Evolutionary conservation across 805 yeast genomes (phyloP), one percentile per base, ranked within the genome.

Genomic region (Peterozyma toletana): DNA sequence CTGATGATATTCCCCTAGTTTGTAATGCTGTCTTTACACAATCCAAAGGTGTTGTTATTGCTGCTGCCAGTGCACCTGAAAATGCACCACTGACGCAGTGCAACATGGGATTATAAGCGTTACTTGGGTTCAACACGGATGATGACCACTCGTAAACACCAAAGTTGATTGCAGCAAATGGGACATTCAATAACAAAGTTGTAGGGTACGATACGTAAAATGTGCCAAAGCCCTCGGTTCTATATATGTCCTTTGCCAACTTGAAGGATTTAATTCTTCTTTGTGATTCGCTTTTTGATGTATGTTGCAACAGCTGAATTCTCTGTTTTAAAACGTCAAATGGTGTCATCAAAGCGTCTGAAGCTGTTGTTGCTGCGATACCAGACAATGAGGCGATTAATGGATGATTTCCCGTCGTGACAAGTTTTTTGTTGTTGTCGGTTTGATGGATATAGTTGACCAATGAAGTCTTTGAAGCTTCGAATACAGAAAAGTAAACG

Each of bases 321-420:
- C 98, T 75, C 67, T 91, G 99, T 61, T 91, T 91, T 45, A 93
- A 68, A 27, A 91, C 95, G 58, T 91, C 99, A 57, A 91, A 91
- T 30, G 99, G 99, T 50, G 93, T 91, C 98, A 91, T 91, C 52
- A 93, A 71, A 2, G 96, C 96, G 63, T 91, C 98, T 3, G 91
- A 82, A 1, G 93, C 86, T n/a, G 80, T 78, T 3, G 97, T 91
- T 14, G 96, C 98, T 9, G 86, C 81, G 10, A 89, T 84, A 49
- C 98, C 99, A 11, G 96, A 90, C 18, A 80, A 56, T 15, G 95
- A 83, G 5, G 96, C 91, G 51, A 86, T 83, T 33, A 85, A 54
- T 16, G 96, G 93, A 57, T 86, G 91, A 56, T 80, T 78, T 53
- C 73, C 81, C 56, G 74, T 78, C 29, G 83, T 77, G 48, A 77